These are phyloP conservation scores for Nakaseomyces delphensis DNA, from an alignment of 1,139 yeast genomes.

Conservation along the genomic window DNA sequence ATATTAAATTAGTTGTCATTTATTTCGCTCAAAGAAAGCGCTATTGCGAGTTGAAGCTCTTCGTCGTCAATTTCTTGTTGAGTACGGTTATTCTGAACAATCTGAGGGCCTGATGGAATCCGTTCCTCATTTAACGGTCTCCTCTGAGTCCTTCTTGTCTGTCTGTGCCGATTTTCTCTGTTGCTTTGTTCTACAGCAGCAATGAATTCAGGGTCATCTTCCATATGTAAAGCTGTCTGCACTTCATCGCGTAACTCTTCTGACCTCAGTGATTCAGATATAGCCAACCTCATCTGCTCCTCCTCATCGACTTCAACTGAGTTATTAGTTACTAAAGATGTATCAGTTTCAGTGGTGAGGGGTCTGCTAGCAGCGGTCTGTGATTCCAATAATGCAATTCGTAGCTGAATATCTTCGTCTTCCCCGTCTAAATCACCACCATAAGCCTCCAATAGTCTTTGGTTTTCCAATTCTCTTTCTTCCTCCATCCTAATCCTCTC, in stretches of 20 bases:
- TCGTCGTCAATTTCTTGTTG: slow-evolving; percentile 19
- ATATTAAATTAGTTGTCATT: background rate
- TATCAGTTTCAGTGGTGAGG: slow-evolving; percentile 11
- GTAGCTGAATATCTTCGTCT: slow-evolving; percentile 38
- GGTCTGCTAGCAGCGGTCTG: slow-evolving; percentile 11
- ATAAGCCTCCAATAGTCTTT: slow-evolving; percentile 22
- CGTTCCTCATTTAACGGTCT: slow-evolving; percentile 7
- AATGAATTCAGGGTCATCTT: slow-evolving; percentile 32
- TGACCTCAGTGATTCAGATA: slow-evolving; percentile 37
- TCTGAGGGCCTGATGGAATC: background rate
- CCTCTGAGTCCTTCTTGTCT: slow-evolving; percentile 6
- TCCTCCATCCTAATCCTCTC: slow-evolving; percentile 25
- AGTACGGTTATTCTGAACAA: background rate
- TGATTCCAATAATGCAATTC: slow-evolving; percentile 38
- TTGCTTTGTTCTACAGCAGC: slow-evolving; percentile 31
- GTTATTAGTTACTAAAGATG: slow-evolving; percentile 8
- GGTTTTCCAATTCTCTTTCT: slow-evolving; percentile 18
- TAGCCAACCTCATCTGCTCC: slow-evolving; percentile 19
- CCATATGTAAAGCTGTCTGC: slow-evolving; percentile 15
- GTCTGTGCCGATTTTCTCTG: slow-evolving; percentile 8
- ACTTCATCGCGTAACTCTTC: slow-evolving; percentile 32
- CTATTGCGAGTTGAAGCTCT: slow-evolving; percentile 28
- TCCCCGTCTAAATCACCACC: slow-evolving; percentile 31
- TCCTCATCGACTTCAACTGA: slow-evolving; percentile 14
- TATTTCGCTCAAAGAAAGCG: slow-evolving; percentile 31